Percentiles rank a stretch among this genome's conserved stretches.
Evolutionary conservation across 164 flowering plant genomes (phyloP).

Genomic region (Dillenia turbinata): DNA sequence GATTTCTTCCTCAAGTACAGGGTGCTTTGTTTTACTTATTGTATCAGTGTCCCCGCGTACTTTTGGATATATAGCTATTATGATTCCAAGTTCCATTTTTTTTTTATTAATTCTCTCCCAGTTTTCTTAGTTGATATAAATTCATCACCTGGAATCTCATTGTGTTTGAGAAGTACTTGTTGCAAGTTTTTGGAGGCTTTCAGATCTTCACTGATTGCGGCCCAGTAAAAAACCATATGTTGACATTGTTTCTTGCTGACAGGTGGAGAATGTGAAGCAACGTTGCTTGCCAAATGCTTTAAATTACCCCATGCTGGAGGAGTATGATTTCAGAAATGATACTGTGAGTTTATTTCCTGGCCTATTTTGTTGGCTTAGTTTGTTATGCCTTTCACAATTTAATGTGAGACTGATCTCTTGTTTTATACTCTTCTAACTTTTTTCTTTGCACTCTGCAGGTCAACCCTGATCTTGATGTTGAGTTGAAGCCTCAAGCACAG

Average conservation of each 20-base stretch:
- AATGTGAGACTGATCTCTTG: no score
- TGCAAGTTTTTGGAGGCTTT: background rate
- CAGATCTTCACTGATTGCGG: no score
- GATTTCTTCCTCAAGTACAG: no score
- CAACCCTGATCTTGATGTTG: conserved; percentile 92
- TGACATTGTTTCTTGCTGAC: conserved; percentile 1
- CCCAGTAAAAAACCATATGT: no score
- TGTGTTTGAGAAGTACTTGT: background rate
- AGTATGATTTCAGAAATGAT: conserved; percentile 98
- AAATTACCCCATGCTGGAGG: conserved; percentile 98
- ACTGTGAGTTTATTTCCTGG: conserved; percentile 49
- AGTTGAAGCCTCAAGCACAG: conserved; percentile 93
- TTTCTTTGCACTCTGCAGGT: conserved; percentile 42
- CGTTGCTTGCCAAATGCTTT: conserved; percentile 93
- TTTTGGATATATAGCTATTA: no score
- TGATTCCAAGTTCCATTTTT: background rate
- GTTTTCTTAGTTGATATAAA: background rate
- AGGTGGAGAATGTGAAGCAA: conserved; percentile 98
- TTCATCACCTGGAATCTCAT: background rate
- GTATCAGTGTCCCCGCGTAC: no score
- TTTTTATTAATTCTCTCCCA: background rate
- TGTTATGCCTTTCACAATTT: no score
- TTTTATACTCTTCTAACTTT: background rate
- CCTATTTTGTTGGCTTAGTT: no score
- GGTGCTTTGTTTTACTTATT: no score